Conservation (phyloP, 345 rosid species). For the Lepidium africanum region DNA sequence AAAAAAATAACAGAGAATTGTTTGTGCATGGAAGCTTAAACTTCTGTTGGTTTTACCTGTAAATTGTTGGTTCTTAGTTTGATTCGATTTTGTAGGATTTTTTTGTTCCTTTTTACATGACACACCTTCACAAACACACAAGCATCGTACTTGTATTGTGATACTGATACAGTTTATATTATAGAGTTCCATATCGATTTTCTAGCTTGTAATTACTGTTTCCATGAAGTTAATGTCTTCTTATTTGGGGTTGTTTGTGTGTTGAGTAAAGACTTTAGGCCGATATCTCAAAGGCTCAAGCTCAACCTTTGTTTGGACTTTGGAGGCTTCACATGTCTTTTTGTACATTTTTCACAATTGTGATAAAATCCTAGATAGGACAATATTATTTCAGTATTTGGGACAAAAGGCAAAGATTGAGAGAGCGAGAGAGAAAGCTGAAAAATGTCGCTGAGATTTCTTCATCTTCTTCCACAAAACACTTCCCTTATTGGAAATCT, state of each 20-base stretch:
- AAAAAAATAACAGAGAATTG: constrained; percentile 1
- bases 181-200: not conserved
- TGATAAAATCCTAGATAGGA: not conserved
- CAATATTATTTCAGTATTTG: not conserved
- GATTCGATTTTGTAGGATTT: not conserved
- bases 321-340: too few species aligned
- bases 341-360: too few species aligned
- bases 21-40: not conserved
- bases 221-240: not conserved
- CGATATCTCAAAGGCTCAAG: not conserved
- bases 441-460: constrained; percentile 39
- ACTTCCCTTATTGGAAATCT: constrained; percentile 3
- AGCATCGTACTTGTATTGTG: not conserved
- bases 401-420: not conserved
- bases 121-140: not conserved
- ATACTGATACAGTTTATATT: not conserved
- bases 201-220: not conserved
- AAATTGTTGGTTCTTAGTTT: not conserved
- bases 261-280: not conserved
- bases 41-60: constrained; percentile 7
- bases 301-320: not conserved
- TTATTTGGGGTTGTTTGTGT: not conserved
- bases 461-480: constrained; percentile 23
- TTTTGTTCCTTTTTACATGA: not conserved
- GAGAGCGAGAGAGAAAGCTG: not conserved